Base-by-base conservation (phyloP, 2,329 filamentous ascomycete genomes). In the Fusarium xylarioides region DNA sequence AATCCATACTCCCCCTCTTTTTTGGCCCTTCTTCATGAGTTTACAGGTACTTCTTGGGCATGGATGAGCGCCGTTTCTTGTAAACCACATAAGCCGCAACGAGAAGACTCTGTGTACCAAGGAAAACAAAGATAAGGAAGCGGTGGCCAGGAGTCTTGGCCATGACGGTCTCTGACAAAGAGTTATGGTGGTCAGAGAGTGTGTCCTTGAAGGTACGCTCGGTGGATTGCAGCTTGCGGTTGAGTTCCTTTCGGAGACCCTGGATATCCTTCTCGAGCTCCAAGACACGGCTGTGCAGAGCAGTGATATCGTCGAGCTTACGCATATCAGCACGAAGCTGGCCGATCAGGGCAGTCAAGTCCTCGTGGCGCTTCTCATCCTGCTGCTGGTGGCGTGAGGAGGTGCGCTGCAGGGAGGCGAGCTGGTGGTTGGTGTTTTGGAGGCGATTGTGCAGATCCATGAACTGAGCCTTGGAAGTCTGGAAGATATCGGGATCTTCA, bases 31-130 rank as follows among this genome's bases (percentile, higher is more conserved):
- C 38, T 32, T 34, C 16, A 34, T 28, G 11, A 35, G 43, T 43
- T 79, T 86, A 97, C 80, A 97, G 84, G 82, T 95, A 98, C 85
- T 98, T 98, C 88, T 97, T 97, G n/a, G 94, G 94, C 81, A 91
- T 90, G 72, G 87, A 90, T 43, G 89, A 87, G 83, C 92, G 90
- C 79, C 92, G 91, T 76, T 91, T 89, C 88, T 97, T 97, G 84
- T 97, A 97, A 66, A 91, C 80, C 42, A 94, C 81, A 79, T 95
- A 97, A 2, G 86, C 88, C 5, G 83, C 90, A 1, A 90, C 89
- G 37, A 97, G 85, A 74, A 94, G 80, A 54, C 93, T 79, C 83
- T 98, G 95, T 71, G 93, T 90, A 23, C 88, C 91, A 63, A 97
- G 85, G 66, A 97, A 87, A 67, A 95, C 84, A 77, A 92, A 87